Evolutionary conservation across 2,329 filamentous ascomycete genomes (phyloP).

Genomic region (Ceratocystis cacaofunesta): DNA sequence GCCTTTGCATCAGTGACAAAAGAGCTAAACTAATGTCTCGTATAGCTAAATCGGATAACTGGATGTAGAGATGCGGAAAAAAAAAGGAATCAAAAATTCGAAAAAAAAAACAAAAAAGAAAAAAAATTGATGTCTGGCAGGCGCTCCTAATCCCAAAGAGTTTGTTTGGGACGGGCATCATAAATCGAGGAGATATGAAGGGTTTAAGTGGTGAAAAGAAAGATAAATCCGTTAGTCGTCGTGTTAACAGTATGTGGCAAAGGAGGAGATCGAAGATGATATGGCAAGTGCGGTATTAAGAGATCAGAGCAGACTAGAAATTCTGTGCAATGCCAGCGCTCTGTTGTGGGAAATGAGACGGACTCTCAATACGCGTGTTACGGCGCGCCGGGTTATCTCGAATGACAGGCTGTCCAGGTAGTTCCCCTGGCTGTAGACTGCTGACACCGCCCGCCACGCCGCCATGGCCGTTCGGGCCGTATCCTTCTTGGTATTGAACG

Average conservation of each 20-base stretch:
- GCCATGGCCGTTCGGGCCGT: not conserved
- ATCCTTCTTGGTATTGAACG: conserved; percentile 14
- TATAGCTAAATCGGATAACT: not conserved
- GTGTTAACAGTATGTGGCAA: conserved; percentile 1
- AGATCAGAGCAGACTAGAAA: conserved; percentile 42
- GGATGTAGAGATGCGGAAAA: not conserved
- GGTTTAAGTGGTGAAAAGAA: not conserved
- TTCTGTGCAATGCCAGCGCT: conserved; percentile 94
- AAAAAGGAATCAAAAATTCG: too few species aligned
- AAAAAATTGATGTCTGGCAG: not conserved
- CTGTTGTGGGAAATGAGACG: conserved; percentile 77
- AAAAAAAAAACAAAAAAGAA: not conserved
- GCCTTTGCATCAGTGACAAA: not conserved
- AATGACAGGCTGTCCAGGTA: conserved; percentile 60
- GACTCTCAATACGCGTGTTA: conserved; percentile 89
- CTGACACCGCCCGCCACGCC: not conserved
- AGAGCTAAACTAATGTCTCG: not conserved
- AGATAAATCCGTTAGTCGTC: conserved; percentile 8
- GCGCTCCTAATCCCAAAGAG: not conserved
- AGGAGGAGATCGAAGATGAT: not conserved
- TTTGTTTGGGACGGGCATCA: not conserved
- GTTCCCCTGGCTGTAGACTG: conserved; percentile 26
- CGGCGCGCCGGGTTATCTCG: conserved; percentile 81
- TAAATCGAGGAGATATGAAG: not conserved
- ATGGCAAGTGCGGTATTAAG: conserved; percentile 1